Evolutionary conservation across 495 filamentous ascomycete genomes (phyloP).

Genomic region (Hyaloscypha finlandica): DNA sequence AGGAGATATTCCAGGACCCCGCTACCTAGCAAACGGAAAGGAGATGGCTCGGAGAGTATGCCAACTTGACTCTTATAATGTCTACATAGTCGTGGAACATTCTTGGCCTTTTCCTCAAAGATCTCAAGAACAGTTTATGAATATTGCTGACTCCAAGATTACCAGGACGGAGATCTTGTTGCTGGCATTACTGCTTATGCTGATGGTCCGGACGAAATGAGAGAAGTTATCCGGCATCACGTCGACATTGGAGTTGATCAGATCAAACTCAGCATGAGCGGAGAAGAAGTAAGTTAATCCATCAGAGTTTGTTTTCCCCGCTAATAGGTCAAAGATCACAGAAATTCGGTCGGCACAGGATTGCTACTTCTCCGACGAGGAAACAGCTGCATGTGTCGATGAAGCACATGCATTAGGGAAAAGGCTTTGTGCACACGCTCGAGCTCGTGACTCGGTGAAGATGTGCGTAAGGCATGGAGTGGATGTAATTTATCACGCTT

Average conservation of each 20-base stretch:
- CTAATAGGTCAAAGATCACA: conserved; percentile 9
- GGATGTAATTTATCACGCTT: conserved; percentile 55
- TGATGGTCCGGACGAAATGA: conserved; percentile 48
- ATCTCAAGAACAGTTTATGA: no score
- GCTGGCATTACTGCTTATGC: conserved; percentile 51
- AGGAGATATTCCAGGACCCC: conserved; percentile 54
- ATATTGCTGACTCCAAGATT: no score
- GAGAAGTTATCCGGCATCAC: conserved; percentile 47
- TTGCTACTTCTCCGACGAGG: conserved; percentile 50
- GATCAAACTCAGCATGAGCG: conserved; percentile 55
- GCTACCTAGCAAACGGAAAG: conserved; percentile 50
- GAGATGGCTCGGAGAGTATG: conserved; percentile 43
- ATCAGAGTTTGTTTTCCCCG: no score
- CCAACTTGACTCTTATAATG: no score
- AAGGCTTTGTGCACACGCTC: conserved; percentile 52
- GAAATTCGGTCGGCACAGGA: conserved; percentile 48
- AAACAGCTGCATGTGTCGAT: conserved; percentile 53
- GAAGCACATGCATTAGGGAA: conserved; percentile 48
- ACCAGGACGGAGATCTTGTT: conserved; percentile 45
- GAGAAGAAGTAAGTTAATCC: conserved; percentile 39
- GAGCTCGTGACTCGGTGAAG: conserved; percentile 49
- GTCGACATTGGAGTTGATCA: conserved; percentile 50
- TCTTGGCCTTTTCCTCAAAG: no score
- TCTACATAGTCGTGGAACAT: no score
- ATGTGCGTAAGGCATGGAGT: conserved; percentile 49